Conservation (phyloP, 2,329 filamentous ascomycete genomes). For the Cryphonectria radicalis region DNA sequence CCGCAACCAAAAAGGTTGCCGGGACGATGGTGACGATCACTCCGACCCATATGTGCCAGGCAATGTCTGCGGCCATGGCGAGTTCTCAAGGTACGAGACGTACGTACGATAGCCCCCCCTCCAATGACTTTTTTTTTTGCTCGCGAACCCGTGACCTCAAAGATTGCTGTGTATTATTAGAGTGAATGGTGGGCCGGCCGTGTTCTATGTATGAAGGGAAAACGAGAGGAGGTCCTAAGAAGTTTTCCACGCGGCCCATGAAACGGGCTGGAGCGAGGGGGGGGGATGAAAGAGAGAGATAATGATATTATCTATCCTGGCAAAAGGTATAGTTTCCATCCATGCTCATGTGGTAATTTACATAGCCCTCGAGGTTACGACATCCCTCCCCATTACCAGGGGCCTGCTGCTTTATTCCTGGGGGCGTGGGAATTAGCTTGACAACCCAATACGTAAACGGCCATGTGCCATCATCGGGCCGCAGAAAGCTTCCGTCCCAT, state of each 20-base stretch:
- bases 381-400: not conserved
- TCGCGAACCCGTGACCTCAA: not conserved
- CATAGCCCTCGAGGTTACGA: not conserved
- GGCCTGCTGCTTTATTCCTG: not conserved
- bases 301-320: not conserved
- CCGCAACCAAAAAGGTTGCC: slow-evolving; percentile 6
- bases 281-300: not conserved
- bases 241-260: not conserved
- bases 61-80: slow-evolving; percentile 6
- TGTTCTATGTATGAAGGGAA: not conserved
- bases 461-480: not conserved
- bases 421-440: not conserved
- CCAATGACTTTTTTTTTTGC: not conserved
- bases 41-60: slow-evolving; percentile 16
- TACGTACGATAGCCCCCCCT: not conserved
- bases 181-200: not conserved
- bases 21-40: slow-evolving; percentile 12
- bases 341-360: not conserved
- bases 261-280: no score
- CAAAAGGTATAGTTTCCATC: not conserved
- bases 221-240: not conserved
- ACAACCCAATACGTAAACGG: not conserved
- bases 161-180: not conserved
- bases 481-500: not conserved
- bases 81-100: not conserved